These are phyloP conservation scores for Artemisia tridentata DNA, from an alignment of 129 eudicot species.

Conservation along the genomic window DNA sequence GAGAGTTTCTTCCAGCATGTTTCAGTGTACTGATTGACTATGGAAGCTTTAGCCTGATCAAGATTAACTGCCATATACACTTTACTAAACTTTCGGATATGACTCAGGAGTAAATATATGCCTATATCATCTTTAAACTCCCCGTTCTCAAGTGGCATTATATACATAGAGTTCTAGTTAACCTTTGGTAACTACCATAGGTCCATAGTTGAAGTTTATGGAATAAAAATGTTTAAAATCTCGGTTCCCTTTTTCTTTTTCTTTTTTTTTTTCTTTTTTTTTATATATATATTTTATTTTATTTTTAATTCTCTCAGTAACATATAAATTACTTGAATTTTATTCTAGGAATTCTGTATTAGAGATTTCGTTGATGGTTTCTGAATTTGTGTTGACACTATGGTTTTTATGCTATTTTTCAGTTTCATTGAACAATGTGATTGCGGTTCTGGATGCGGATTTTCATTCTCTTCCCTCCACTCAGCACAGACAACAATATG, in stretches of 20 bases:
- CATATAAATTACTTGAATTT: no score
- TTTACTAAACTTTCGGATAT: neutral
- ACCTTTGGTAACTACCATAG: neutral
- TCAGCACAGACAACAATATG: slow-evolving; percentile 94
- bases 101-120: neutral
- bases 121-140: neutral
- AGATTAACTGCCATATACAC: slow-evolving; percentile 1
- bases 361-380: neutral
- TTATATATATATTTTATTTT: neutral
- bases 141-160: neutral
- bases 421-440: slow-evolving; percentile 95
- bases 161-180: neutral
- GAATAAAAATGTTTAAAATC: neutral
- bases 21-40: neutral
- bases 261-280: neutral
- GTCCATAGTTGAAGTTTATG: neutral
- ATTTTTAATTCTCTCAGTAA: neutral
- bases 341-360: no score
- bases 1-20: neutral
- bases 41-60: slow-evolving; percentile 6
- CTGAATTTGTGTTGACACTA: slow-evolving; percentile 15
- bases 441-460: slow-evolving; percentile 97
- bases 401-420: slow-evolving; percentile 21
- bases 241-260: neutral
- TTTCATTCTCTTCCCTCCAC: slow-evolving; percentile 97